These are phyloP conservation scores for Cladophialophora yegresii DNA, from an alignment of 2,329 filamentous ascomycete genomes.

Conservation along the genomic window DNA sequence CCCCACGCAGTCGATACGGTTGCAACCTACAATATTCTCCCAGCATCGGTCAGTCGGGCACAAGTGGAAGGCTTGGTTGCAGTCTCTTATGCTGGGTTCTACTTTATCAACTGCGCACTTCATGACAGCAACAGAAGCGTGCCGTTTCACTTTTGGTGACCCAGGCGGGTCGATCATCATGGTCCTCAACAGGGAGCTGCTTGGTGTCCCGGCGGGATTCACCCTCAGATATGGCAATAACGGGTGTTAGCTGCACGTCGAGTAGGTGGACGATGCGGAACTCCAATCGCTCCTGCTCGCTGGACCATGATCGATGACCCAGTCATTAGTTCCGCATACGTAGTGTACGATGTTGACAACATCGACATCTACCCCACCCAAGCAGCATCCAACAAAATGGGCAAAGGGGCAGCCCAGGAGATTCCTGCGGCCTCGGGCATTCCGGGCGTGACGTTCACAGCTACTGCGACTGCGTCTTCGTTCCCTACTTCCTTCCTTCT, in stretches of 20 bases:
- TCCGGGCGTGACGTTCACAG: conserved; percentile 1
- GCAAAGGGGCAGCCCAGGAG: background rate
- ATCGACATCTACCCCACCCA: conserved; percentile 71
- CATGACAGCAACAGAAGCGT: conserved; percentile 2
- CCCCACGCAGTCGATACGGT: conserved; percentile 10
- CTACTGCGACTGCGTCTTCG: background rate
- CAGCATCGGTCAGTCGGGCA: background rate
- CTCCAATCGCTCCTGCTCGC: conserved; percentile 1
- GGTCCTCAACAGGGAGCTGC: background rate
- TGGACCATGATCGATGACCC: conserved; percentile 67
- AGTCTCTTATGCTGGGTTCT: conserved; percentile 2
- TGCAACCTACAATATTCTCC: background rate
- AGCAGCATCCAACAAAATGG: conserved; percentile 37
- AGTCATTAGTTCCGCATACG: conserved; percentile 71
- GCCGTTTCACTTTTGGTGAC: background rate
- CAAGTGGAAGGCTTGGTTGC: background rate
- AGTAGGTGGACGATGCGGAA: background rate
- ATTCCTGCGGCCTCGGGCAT: conserved; percentile 1
- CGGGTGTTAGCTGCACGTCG: background rate
- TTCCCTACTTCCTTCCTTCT: background rate
- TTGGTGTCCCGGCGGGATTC: background rate
- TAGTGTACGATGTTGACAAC: conserved; percentile 72
- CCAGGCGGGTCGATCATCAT: background rate
- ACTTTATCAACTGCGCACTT: conserved; percentile 8
- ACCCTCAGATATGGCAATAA: background rate